A percentile compares a stretch with the other conserved stretches of the same genome.
Evolutionary conservation across 805 yeast genomes (phyloP).

Genomic region (Lipomyces yamanashiensis): DNA sequence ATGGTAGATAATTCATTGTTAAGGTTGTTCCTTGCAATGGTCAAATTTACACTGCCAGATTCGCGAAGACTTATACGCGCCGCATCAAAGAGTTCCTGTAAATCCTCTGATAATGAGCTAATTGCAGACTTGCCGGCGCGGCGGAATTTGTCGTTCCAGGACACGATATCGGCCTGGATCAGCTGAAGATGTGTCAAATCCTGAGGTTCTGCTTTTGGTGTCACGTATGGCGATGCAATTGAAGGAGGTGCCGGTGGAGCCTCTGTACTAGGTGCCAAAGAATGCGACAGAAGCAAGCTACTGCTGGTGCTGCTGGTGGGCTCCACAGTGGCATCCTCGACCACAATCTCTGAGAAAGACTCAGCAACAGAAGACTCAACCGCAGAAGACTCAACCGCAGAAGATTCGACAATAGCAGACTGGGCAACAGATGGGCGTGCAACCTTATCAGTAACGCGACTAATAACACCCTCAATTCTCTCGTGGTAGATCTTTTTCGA

Average conservation of each 20-base stretch:
- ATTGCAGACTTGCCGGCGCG: conserved; percentile 34
- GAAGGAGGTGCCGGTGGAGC: conserved; percentile 5
- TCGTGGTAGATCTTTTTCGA: background rate
- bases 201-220: conserved; percentile 25
- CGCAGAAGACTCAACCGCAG: no score
- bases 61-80: conserved; percentile 3
- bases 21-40: conserved; percentile 8
- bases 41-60: conserved; percentile 9
- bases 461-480: background rate
- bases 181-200: conserved; percentile 11
- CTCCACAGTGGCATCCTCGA: background rate
- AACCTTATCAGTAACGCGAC: background rate
- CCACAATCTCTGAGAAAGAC: background rate
- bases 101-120: conserved; percentile 20
- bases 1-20: conserved; percentile 1
- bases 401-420: background rate
- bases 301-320: background rate
- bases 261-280: background rate
- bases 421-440: background rate
- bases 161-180: conserved; percentile 16
- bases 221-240: conserved; percentile 17
- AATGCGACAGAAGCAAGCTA: background rate
- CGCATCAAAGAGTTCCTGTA: conserved; percentile 11
- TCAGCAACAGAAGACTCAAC: background rate
- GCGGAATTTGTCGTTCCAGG: conserved; percentile 29